A percentile compares a stretch with the other conserved stretches of the same genome.
Conservation (phyloP, 139 green algal species). For the Coelastrella sp. region DNA sequence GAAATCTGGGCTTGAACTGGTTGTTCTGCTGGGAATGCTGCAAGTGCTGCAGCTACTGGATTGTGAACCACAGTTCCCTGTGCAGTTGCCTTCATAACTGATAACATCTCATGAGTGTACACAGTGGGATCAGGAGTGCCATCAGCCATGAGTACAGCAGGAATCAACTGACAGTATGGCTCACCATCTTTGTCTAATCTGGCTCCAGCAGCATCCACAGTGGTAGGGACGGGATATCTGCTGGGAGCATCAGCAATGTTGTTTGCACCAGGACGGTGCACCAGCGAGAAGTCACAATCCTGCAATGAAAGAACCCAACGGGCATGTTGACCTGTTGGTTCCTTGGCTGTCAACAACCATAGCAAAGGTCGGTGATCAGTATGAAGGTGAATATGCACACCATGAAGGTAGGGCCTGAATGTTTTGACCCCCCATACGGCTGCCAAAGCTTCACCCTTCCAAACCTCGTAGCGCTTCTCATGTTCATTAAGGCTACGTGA, state of each 20-base stretch:
- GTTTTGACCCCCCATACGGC: conserved; percentile 43
- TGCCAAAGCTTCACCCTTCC: conserved; percentile 56
- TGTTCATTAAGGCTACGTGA: conserved; percentile 42
- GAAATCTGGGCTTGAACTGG: not conserved
- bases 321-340: conserved; percentile 42
- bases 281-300: conserved; percentile 23
- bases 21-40: not conserved
- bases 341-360: conserved; percentile 45
- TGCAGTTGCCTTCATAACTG: not conserved
- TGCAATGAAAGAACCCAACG: conserved; percentile 52
- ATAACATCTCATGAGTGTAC: not conserved
- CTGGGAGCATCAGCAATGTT: conserved; percentile 24
- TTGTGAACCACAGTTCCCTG: not conserved
- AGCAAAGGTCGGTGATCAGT: conserved; percentile 52
- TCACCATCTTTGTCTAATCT: not conserved
- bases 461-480: conserved; percentile 34
- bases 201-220: not conserved
- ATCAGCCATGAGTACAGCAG: not conserved
- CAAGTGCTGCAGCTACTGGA: not conserved
- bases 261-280: conserved; percentile 30
- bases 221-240: not conserved
- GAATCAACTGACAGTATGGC: not conserved
- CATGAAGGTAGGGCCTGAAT: conserved; percentile 51
- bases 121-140: not conserved
- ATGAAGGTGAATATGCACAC: conserved; percentile 43